Evolutionary conservation across 1,139 yeast species (phyloP).

Genomic region (Lodderomyces beijingensis): DNA sequence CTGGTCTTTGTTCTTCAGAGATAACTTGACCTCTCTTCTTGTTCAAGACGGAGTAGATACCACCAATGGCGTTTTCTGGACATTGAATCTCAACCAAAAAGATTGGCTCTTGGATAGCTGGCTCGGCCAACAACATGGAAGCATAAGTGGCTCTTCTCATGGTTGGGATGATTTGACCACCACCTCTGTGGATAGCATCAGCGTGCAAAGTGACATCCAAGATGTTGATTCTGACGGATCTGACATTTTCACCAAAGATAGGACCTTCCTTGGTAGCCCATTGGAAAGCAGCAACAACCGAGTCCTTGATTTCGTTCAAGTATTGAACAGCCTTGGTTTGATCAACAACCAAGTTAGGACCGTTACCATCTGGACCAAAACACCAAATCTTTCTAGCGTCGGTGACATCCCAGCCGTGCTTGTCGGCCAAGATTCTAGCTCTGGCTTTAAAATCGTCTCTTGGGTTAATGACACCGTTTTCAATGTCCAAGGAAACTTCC

Average conservation of each 20-base stretch:
- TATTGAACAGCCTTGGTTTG: conserved; percentile 99
- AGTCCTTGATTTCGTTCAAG: conserved; percentile 98
- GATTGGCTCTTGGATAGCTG: conserved; percentile 99
- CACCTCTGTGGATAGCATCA: conserved; percentile 99
- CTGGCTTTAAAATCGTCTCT: conserved; percentile 99
- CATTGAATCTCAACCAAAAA: conserved; percentile 99
- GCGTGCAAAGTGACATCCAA: conserved; percentile 99
- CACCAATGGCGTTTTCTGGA: conserved; percentile 99
- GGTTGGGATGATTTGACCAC: conserved; percentile 99
- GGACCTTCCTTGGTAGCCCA: conserved; percentile 99
- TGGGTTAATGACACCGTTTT: conserved; percentile 85
- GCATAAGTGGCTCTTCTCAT: conserved; percentile 99
- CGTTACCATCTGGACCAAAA: conserved; percentile 99
- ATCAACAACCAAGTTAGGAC: conserved; percentile 98
- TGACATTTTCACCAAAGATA: conserved; percentile 90
- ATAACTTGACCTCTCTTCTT: conserved; percentile 99
- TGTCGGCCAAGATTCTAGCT: conserved; percentile 99
- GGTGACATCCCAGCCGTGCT: conserved; percentile 98
- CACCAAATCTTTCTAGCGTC: conserved; percentile 99
- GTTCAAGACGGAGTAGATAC: conserved; percentile 99
- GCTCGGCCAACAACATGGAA: conserved; percentile 95
- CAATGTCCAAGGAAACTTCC: conserved; percentile 91
- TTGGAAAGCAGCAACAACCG: conserved; percentile 99
- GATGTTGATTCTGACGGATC: conserved; percentile 96
- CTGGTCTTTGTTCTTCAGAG: conserved; percentile 99